These are phyloP conservation scores for Verruconis gallopava DNA, from an alignment of 2,329 filamentous ascomycete genomes.

Conservation along the genomic window DNA sequence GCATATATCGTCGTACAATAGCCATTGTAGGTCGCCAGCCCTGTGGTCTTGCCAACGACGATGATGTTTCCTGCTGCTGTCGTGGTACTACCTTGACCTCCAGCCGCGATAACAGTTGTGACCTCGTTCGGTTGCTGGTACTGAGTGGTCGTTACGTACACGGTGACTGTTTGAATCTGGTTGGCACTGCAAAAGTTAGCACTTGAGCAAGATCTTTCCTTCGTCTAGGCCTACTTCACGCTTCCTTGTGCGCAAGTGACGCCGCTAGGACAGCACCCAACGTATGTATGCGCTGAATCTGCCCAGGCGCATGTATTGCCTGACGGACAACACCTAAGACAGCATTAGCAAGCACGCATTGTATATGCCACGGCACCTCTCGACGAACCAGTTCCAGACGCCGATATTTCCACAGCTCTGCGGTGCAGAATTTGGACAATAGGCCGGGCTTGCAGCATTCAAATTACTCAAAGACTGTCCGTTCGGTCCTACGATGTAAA, in stretches of 20 bases:
- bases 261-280: constrained; percentile 24
- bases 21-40: background rate
- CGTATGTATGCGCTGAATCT: background rate
- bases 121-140: background rate
- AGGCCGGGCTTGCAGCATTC: constrained; percentile 19
- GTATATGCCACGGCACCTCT: background rate
- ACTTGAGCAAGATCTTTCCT: too few relatives aligned
- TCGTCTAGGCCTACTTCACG: background rate
- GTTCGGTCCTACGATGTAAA: constrained; percentile 24
- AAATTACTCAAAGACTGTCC: constrained; percentile 16
- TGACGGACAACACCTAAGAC: constrained; percentile 25
- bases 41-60: background rate
- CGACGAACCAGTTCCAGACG: constrained; percentile 29
- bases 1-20: background rate
- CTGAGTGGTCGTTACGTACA: background rate
- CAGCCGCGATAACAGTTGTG: background rate
- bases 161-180: background rate
- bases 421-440: constrained; percentile 24
- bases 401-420: constrained; percentile 28
- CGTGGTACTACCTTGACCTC: background rate
- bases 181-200: background rate
- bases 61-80: background rate
- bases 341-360: background rate
- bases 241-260: constrained; percentile 9
- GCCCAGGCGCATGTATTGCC: constrained; percentile 11